A percentile compares a stretch with the other conserved stretches of the same genome.
phyloP scores from a whole-genome alignment of 306 rosid species.

The Rubus idaeus region DNA sequence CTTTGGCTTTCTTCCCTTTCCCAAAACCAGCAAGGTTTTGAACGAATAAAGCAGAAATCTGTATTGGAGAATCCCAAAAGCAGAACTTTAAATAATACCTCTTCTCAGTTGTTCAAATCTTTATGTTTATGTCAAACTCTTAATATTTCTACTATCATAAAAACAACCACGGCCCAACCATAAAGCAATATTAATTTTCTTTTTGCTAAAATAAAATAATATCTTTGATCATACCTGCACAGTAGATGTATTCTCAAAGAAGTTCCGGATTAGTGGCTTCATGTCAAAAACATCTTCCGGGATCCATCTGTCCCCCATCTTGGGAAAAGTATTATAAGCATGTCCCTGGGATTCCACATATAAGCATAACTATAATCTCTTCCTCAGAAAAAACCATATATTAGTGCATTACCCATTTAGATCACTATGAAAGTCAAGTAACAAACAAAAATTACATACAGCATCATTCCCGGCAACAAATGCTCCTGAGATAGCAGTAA shows the following conservation, averaged over 20 bases:
- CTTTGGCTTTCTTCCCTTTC: no score
- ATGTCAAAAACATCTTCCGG: constrained; percentile 66
- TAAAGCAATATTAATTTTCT: not conserved
- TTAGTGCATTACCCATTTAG: not conserved
- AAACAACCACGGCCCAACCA: not conserved
- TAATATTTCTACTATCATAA: not conserved
- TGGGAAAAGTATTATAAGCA: constrained; percentile 86
- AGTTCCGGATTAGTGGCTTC: constrained; percentile 82
- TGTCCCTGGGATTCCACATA: constrained; percentile 55
- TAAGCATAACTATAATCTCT: not conserved
- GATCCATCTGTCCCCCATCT: constrained; percentile 86
- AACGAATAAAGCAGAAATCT: no score
- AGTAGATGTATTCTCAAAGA: constrained; percentile 62
- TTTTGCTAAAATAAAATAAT: not conserved
- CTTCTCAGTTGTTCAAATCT: not conserved
- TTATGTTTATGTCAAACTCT: not conserved
- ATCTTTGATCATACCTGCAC: not conserved
- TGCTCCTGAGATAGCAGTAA: constrained; percentile 90
- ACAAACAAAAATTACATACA: constrained; percentile 42
- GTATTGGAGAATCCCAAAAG: not conserved
- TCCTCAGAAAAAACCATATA: constrained; percentile 1
- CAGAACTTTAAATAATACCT: not conserved
- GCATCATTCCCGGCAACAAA: constrained; percentile 97
- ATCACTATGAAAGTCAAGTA: no score
- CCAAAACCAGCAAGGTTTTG: no score